phyloP scores from a whole-genome alignment of 768 basidiomycete genomes.

The Gloeopeniophorella convolvens region DNA sequence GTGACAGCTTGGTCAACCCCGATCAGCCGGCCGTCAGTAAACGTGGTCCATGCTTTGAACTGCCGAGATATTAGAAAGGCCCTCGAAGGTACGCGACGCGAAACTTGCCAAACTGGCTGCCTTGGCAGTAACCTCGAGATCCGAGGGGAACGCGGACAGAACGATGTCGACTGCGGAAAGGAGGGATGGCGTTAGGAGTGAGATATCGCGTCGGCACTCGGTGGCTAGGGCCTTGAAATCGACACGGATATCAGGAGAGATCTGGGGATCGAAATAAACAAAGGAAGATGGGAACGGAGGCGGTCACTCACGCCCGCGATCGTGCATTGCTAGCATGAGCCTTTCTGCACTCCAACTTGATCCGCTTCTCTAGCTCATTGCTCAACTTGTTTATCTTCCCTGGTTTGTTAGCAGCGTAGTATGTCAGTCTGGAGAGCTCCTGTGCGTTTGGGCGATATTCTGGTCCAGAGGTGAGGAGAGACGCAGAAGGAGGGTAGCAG shows the following conservation, averaged over 20 bases:
- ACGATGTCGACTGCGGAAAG: conserved; percentile 57
- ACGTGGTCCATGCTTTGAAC: conserved; percentile 92
- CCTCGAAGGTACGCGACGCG: background rate
- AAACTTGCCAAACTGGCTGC: conserved; percentile 72
- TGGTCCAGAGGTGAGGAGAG: conserved; percentile 67
- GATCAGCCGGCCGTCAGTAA: conserved; percentile 78
- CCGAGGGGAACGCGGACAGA: conserved; percentile 47
- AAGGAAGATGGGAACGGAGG: conserved; percentile 2
- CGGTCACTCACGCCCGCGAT: conserved; percentile 62
- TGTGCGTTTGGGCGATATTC: conserved; percentile 77
- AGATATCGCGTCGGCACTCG: conserved; percentile 82
- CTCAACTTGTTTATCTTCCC: conserved; percentile 75
- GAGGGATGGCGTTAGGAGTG: conserved; percentile 64
- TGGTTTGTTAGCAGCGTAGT: conserved; percentile 80
- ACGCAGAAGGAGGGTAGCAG: conserved; percentile 78
- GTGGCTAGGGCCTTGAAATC: conserved; percentile 77
- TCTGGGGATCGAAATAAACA: conserved; percentile 30
- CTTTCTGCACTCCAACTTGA: conserved; percentile 56
- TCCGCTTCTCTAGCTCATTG: conserved; percentile 68
- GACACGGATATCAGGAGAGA: conserved; percentile 77
- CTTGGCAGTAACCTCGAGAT: conserved; percentile 71
- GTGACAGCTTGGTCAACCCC: conserved; percentile 70
- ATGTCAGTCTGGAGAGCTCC: conserved; percentile 78
- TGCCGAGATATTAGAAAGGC: conserved; percentile 27
- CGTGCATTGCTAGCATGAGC: conserved; percentile 70